phyloP scores from a whole-genome alignment of 768 basidiomycete species.

The Terana coerulea region DNA sequence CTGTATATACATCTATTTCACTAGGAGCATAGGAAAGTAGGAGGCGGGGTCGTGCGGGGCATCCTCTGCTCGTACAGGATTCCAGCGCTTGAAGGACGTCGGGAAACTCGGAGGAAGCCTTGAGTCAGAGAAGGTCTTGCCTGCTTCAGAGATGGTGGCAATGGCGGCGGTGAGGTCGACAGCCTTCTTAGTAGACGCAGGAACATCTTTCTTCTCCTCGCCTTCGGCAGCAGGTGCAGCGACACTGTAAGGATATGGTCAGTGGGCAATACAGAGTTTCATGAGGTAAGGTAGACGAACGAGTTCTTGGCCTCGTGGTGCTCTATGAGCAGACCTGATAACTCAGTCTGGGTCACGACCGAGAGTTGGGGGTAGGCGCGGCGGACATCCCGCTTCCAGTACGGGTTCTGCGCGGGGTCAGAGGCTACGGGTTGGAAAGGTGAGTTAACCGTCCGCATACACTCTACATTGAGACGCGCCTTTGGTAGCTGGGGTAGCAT shows the following conservation, averaged over 20 bases:
- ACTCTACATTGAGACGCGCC: slow-evolving; percentile 40
- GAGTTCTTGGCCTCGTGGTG: slow-evolving; percentile 55
- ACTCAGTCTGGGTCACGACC: slow-evolving; percentile 78
- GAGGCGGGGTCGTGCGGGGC: slow-evolving; percentile 80
- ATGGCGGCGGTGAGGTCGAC: slow-evolving; percentile 75
- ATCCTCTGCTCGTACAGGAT: slow-evolving; percentile 62
- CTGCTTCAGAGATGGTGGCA: slow-evolving; percentile 50
- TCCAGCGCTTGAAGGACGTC: slow-evolving; percentile 67
- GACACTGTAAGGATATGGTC: slow-evolving; percentile 38
- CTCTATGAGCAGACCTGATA: slow-evolving; percentile 77
- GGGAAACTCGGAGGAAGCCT: slow-evolving; percentile 76
- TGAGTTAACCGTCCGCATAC: neutral
- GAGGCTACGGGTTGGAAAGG: slow-evolving; percentile 50
- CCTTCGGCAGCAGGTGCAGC: slow-evolving; percentile 42
- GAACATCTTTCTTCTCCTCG: slow-evolving; percentile 36
- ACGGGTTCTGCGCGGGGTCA: slow-evolving; percentile 84
- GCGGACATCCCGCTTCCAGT: slow-evolving; percentile 95
- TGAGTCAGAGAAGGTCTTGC: slow-evolving; percentile 56
- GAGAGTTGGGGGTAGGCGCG: slow-evolving; percentile 91
- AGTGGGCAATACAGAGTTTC: too few species aligned
- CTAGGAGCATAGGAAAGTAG: slow-evolving; percentile 80
- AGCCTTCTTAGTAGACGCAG: slow-evolving; percentile 38
- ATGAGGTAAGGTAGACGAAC: slow-evolving; percentile 52
- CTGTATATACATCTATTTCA: slow-evolving; percentile 33
- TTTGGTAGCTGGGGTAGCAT: slow-evolving; percentile 85